Evolutionary conservation across 805 yeast species (phyloP).

Genomic region (Myxozyma kluyveri): DNA sequence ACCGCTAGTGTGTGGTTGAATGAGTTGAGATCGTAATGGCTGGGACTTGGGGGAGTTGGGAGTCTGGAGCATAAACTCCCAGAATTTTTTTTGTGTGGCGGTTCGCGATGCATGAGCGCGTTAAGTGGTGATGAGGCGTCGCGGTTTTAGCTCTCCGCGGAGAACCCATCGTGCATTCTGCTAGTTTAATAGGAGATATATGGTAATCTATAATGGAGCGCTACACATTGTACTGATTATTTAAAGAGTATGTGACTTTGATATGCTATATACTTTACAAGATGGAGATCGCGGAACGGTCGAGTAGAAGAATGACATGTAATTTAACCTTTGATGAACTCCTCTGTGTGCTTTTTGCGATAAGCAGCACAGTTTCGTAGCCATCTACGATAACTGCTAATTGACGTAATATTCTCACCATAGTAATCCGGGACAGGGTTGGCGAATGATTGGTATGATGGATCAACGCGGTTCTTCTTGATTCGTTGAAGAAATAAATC

Average conservation of each 20-base stretch:
- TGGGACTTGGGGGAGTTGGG: too few species aligned
- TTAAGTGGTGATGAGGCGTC: too few species aligned
- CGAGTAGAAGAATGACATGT: too few species aligned
- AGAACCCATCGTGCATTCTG: background rate
- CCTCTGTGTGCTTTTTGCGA: conserved; percentile 65
- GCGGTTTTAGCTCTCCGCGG: too few species aligned
- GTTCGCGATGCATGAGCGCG: too few species aligned
- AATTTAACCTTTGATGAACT: conserved; percentile 13
- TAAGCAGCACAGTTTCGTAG: conserved; percentile 90
- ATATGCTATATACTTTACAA: too few species aligned
- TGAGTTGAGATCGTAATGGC: too few species aligned
- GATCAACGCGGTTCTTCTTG: conserved; percentile 81
- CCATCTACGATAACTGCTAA: conserved; percentile 91
- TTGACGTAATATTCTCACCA: conserved; percentile 89
- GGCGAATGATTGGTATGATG: conserved; percentile 75
- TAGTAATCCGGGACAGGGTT: conserved; percentile 99
- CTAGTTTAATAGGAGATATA: background rate
- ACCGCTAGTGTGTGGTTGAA: too few species aligned
- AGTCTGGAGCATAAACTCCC: too few species aligned
- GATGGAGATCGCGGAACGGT: too few species aligned
- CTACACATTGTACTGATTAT: background rate
- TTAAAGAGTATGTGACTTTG: background rate
- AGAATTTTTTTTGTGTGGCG: too few species aligned
- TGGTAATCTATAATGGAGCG: background rate
- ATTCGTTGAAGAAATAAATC: conserved; percentile 71